These are phyloP conservation scores for Niveomyces coronatus DNA, from an alignment of 2,329 filamentous ascomycete species.

Conservation along the genomic window DNA sequence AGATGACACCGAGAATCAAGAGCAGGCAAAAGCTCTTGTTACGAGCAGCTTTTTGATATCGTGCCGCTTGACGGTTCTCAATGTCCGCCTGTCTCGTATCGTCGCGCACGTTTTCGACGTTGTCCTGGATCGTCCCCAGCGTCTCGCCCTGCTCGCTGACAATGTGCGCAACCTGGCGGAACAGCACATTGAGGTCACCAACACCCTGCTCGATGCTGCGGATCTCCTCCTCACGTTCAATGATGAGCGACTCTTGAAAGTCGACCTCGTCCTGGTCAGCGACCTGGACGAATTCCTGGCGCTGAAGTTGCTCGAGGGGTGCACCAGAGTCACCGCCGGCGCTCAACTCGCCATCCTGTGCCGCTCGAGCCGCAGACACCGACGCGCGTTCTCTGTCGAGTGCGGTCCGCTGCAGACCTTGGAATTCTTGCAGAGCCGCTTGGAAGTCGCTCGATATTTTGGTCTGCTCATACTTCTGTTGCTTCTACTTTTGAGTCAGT, in stretches of 20 bases:
- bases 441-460: slow-evolving; percentile 93
- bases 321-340: slow-evolving; percentile 22
- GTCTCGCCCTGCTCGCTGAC: slow-evolving; percentile 87
- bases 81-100: slow-evolving; percentile 78
- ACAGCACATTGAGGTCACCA: slow-evolving; percentile 89
- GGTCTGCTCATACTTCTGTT: slow-evolving; percentile 92
- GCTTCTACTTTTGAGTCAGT: too few species aligned
- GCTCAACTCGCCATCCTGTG: slow-evolving; percentile 55
- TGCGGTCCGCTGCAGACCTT: slow-evolving; percentile 77
- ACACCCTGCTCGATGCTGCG: slow-evolving; percentile 96
- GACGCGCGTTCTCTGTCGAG: slow-evolving; percentile 89
- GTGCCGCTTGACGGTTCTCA: slow-evolving; percentile 74
- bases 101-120: slow-evolving; percentile 72
- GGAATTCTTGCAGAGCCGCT: slow-evolving; percentile 79
- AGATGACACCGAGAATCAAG: slow-evolving; percentile 76
- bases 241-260: slow-evolving; percentile 91
- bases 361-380: slow-evolving; percentile 70
- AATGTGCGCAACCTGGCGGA: slow-evolving; percentile 96
- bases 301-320: slow-evolving; percentile 42
- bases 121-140: slow-evolving; percentile 77
- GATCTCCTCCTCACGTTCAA: slow-evolving; percentile 94
- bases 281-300: slow-evolving; percentile 66
- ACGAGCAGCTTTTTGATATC: slow-evolving; percentile 90
- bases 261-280: slow-evolving; percentile 92
- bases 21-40: slow-evolving; percentile 91